A percentile compares a stretch with the other conserved stretches of the same genome.
phyloP scores from a whole-genome alignment of 78 protist genomes.

The Chrysochromulina parva region DNA sequence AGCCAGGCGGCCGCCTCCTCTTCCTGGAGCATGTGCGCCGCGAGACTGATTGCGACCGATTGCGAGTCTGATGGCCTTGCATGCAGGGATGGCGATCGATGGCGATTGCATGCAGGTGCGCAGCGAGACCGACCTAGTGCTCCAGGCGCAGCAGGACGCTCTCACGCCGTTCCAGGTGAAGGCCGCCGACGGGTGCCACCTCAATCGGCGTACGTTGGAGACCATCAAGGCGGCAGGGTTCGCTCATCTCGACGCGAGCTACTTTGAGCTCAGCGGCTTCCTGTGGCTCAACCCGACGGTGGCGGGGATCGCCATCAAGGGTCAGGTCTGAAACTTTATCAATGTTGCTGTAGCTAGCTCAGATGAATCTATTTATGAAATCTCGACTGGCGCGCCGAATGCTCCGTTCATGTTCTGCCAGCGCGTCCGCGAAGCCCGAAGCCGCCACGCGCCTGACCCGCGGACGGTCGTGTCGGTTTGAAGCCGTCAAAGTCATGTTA shows the following conservation, averaged over 20 bases:
- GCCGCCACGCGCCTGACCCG: too few species aligned
- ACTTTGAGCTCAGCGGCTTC: not conserved
- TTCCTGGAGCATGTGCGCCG: constrained; percentile 3
- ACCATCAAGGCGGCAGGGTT: not conserved
- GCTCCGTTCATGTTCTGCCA: too few species aligned
- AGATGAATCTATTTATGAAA: too few species aligned
- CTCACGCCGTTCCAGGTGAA: not conserved
- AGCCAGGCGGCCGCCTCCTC: not conserved
- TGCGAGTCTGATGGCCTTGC: too few species aligned
- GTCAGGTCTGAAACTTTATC: too few species aligned
- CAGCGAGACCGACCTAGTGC: not conserved
- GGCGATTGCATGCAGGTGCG: too few species aligned
- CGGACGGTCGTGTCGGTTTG: too few species aligned
- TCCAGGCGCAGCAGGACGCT: not conserved
- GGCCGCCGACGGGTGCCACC: constrained; percentile 9
- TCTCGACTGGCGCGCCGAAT: too few species aligned
- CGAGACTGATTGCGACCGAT: not conserved
- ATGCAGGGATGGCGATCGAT: too few species aligned
- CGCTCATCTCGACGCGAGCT: not conserved
- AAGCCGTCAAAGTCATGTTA: too few species aligned
- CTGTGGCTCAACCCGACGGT: not conserved
- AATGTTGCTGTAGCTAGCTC: too few species aligned
- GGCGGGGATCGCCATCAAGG: not conserved
- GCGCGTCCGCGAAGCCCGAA: too few species aligned
- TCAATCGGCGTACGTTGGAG: not conserved